These are phyloP conservation scores for Tulasnella calospora DNA, from an alignment of 768 basidiomycete species.

Conservation along the genomic window DNA sequence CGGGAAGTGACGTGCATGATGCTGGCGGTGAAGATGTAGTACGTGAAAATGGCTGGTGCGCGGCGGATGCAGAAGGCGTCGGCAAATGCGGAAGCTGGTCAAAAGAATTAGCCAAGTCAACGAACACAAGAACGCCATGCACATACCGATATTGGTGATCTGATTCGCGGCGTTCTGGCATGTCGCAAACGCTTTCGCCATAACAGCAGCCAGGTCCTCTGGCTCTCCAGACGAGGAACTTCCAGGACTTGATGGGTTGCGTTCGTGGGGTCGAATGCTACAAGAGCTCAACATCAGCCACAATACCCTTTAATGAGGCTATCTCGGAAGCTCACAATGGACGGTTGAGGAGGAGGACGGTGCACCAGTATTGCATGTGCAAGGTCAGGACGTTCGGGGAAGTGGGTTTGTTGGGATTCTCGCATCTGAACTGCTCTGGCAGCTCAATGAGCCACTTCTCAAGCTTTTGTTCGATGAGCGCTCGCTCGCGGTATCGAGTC, in stretches of 20 bases:
- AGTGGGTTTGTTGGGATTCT: slow-evolving; percentile 30
- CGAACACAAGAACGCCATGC: slow-evolving; percentile 23
- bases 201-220: background rate
- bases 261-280: background rate
- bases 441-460: slow-evolving; percentile 36
- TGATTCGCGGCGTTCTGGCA: slow-evolving; percentile 34
- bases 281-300: background rate
- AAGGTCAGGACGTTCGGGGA: slow-evolving; percentile 33
- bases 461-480: slow-evolving; percentile 31
- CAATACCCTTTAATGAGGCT: background rate
- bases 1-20: slow-evolving; percentile 32
- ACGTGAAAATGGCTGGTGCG: slow-evolving; percentile 33
- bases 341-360: slow-evolving; percentile 35
- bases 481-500: slow-evolving; percentile 32
- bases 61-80: slow-evolving; percentile 33
- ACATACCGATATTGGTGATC: slow-evolving; percentile 31
- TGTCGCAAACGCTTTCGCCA: slow-evolving; percentile 30
- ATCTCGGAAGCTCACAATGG: slow-evolving; percentile 32
- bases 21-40: slow-evolving; percentile 35
- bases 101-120: background rate
- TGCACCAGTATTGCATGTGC: slow-evolving; percentile 35
- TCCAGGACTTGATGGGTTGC: slow-evolving; percentile 15
- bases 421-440: slow-evolving; percentile 32
- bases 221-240: slow-evolving; percentile 25
- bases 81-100: slow-evolving; percentile 30